Evolutionary conservation across 495 filamentous ascomycete genomes (phyloP), one percentile per base, ranked within the genome.

Genomic region (Talaromyces wortmannii): DNA sequence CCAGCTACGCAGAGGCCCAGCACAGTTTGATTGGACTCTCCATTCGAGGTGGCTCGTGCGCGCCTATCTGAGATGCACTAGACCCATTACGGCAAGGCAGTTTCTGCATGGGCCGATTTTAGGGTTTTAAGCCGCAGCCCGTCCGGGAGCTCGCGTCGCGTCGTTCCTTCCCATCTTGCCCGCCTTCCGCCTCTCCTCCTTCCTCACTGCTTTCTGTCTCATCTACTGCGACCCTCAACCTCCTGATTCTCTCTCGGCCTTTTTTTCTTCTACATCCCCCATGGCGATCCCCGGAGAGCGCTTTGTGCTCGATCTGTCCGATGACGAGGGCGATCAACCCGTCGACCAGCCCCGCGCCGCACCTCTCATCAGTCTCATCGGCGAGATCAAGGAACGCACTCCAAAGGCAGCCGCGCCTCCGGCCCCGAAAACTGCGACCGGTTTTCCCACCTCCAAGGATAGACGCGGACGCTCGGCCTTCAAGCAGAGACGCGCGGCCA

Each of bases 371-470:
- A 69, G 63, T 31, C 79, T 91, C 45, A 76, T 98, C 45, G 75
- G 78, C 23, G 92, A 97, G 57, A 85, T 98, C 68, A 71, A 82
- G 59, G 94, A 97, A 71, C 83, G 89, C 40, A 70, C 62, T 32
- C 69, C 84, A 11, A 65, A 78, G 31, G 62, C 72, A 23, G 69
- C 75, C 12, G 66, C 79, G 1, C 80, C 78, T 45, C 88, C 90
- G 6, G 75, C 77, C 10, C 48, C 23, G 80, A 74, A 81, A 17
- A 78, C 81, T 18, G 63, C 79, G 5, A 84, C 78, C n/a, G 94
- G 92, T 0, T 97, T 97, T 58, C 94, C 94, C 29, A 82, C 81
- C 45, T 92, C 88, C 71, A 92, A 87, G 63, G 92, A 87, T 62
- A 85, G 92, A 43, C 72, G 69, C n/a, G 75, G 78, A 43, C 62